phyloP scores from a whole-genome alignment of 768 basidiomycete species.

The Mycena galopus region DNA sequence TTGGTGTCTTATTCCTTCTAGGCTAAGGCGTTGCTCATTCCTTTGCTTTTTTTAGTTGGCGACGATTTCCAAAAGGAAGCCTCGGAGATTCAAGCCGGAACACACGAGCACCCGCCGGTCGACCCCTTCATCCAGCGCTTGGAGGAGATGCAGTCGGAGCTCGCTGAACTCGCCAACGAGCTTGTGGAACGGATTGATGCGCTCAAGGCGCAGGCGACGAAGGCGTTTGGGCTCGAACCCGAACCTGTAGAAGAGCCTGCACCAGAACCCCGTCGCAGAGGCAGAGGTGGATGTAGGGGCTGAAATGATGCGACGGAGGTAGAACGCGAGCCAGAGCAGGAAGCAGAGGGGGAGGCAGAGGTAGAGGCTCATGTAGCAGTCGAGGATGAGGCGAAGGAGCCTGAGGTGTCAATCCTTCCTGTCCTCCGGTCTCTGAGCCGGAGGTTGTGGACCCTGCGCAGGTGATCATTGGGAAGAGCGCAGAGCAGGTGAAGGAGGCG shows the following conservation, averaged over 20 bases:
- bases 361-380: not conserved
- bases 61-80: constrained; percentile 30
- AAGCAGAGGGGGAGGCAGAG: too few relatives aligned
- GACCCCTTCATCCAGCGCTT: constrained; percentile 49
- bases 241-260: too few relatives aligned
- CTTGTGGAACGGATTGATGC: not conserved
- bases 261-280: not conserved
- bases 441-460: constrained; percentile 42
- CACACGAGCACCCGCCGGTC: constrained; percentile 55
- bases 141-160: constrained; percentile 7
- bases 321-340: not conserved
- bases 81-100: constrained; percentile 59
- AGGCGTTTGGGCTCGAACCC: constrained; percentile 5
- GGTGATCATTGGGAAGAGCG: constrained; percentile 58
- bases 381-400: constrained; percentile 14
- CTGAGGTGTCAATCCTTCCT: constrained; percentile 40
- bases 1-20: constrained; percentile 42
- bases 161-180: constrained; percentile 1
- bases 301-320: not conserved
- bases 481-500: constrained; percentile 59
- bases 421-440: constrained; percentile 23
- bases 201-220: constrained; percentile 14
- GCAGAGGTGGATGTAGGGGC: not conserved
- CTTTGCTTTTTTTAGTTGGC: constrained; percentile 21
- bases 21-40: not conserved